These are phyloP conservation scores for Chaetomiaceae sp. DNA, from an alignment of 2,329 filamentous ascomycete genomes.

Conservation along the genomic window DNA sequence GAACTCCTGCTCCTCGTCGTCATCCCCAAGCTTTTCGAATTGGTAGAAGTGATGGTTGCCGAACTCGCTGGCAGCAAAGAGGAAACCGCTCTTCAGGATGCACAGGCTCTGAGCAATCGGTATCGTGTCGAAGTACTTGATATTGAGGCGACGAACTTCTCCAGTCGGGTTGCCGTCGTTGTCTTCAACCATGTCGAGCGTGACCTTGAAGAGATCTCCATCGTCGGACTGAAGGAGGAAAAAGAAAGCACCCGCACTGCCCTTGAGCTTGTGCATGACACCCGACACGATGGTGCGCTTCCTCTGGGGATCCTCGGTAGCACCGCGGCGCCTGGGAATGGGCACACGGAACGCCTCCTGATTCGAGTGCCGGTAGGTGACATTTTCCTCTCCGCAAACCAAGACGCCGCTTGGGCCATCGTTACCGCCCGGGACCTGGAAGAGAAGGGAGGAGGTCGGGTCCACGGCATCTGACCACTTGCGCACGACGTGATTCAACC, in stretches of 20 bases:
- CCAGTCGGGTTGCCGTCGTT: slow-evolving; percentile 71
- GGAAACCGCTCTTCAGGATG: slow-evolving; percentile 91
- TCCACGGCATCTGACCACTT: slow-evolving; percentile 96
- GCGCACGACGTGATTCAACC: slow-evolving; percentile 92
- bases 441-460: slow-evolving; percentile 80
- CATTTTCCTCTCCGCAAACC: slow-evolving; percentile 88
- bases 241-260: slow-evolving; percentile 81
- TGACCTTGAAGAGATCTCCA: slow-evolving; percentile 97
- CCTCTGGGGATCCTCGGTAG: slow-evolving; percentile 86
- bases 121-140: slow-evolving; percentile 98
- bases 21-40: slow-evolving; percentile 94
- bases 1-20: slow-evolving; percentile 86
- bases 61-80: slow-evolving; percentile 88
- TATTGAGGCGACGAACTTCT: slow-evolving; percentile 76
- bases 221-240: slow-evolving; percentile 95
- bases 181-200: slow-evolving; percentile 83
- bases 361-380: slow-evolving; percentile 96
- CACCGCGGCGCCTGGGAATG: slow-evolving; percentile 79
- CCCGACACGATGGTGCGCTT: slow-evolving; percentile 84
- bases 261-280: slow-evolving; percentile 95
- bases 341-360: slow-evolving; percentile 84
- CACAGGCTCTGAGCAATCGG: slow-evolving; percentile 82
- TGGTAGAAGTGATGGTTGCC: slow-evolving; percentile 96
- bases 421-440: slow-evolving; percentile 90
- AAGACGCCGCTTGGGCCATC: slow-evolving; percentile 93